Evolutionary conservation across 495 filamentous ascomycete species (phyloP).

Genomic region (Parmelia sp.): DNA sequence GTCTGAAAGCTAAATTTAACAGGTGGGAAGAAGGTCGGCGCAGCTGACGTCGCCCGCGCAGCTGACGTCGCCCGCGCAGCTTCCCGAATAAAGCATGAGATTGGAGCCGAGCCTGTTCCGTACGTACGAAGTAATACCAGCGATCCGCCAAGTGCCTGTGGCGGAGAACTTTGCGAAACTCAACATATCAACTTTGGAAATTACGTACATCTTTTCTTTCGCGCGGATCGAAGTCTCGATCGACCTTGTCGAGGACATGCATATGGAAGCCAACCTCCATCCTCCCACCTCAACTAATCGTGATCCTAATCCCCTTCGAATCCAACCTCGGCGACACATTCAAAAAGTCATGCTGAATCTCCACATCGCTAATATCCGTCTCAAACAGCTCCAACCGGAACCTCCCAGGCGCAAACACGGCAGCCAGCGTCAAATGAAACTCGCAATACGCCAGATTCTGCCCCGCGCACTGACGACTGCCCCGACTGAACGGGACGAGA

Average conservation of each 20-base stretch:
- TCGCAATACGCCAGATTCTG: constrained; percentile 24
- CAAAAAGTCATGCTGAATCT: constrained; percentile 22
- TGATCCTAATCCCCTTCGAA: constrained; percentile 23
- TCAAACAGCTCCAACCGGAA: constrained; percentile 22
- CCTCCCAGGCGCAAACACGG: constrained; percentile 19
- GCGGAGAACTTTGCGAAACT: too few species aligned
- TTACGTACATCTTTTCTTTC: not conserved
- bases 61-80: too few species aligned
- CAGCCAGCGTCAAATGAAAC: constrained; percentile 21
- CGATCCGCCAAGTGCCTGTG: too few species aligned
- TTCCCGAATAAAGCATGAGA: too few species aligned
- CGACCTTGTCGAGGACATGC: not conserved
- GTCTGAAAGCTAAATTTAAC: too few species aligned
- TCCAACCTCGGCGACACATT: constrained; percentile 16
- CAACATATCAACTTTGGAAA: too few species aligned
- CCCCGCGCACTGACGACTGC: constrained; percentile 21
- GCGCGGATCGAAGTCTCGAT: not conserved
- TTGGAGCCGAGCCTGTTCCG: too few species aligned
- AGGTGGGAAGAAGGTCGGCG: too few species aligned
- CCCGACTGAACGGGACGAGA: constrained; percentile 22
- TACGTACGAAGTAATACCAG: too few species aligned
- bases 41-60: too few species aligned
- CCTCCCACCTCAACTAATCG: constrained; percentile 7
- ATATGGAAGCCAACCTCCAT: not conserved
- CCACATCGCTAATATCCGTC: constrained; percentile 22